Evolutionary conservation across 495 filamentous ascomycete genomes (phyloP), one percentile per base, ranked within the genome.

Genomic region (Xanthoparmelia taractica): DNA sequence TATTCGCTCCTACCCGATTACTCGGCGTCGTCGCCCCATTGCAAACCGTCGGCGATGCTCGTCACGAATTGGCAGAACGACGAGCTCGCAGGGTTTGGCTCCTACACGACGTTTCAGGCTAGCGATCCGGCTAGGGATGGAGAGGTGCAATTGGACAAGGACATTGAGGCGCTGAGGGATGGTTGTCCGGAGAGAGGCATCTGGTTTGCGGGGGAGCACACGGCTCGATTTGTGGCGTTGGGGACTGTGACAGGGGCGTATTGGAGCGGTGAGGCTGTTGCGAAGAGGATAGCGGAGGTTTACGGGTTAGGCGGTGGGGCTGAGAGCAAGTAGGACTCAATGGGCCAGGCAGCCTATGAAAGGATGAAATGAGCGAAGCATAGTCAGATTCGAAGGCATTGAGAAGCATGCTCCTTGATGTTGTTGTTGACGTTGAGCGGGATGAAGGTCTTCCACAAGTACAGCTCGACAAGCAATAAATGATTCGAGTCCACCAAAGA

Each of bases 151-250:
- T 25, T 69, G 25, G 78, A 81, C 64, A 67, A 65, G 57, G 93
- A 96, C 68, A 85, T 97, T 41, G 80, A 87, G 70, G 74, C 79
- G 2, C 83, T 96, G 77, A 78, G 92, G 37, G 75, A 81, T 4
- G 93, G 92, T 0, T 74, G 89, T 50, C 79, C 83, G 7, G 84
- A 82, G 17, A 79, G 88, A 23, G 84, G 87, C 1, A 66, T 97
- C 6, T 98, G 92, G 92, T 83, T 97, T 67, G 94, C 93, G 1
- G 93, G 93, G 0, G 93, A 98, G 73, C 94, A 97, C 75, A 96
- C 92, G 34, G 85, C 91, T 33, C 93, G 93, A 34, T 95, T 96
- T 73, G 84, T 92, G 25, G 90, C 89, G 20, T 72, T 96, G 58
- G 92, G 92, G 1, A 96, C 92, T 11, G 87, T 85, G 15, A 92